A percentile compares a stretch with the other conserved stretches of the same genome.
These are phyloP conservation scores for Candida vaughaniae DNA, from an alignment of 805 yeast species.

Conservation along the genomic window DNA sequence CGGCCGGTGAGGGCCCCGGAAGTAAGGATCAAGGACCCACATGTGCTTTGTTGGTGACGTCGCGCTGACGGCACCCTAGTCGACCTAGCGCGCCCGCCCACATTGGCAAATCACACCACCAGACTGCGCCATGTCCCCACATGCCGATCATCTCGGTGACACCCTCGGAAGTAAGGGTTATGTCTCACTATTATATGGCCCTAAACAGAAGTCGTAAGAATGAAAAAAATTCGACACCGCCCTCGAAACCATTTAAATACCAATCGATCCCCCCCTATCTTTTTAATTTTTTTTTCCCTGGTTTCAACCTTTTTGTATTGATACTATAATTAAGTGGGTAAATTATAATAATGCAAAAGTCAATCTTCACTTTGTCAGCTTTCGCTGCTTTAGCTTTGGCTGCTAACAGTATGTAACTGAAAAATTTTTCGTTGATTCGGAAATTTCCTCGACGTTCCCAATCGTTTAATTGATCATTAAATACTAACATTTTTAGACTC, in stretches of 20 bases:
- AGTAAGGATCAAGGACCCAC: too few species aligned
- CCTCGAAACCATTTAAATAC: constrained; percentile 9
- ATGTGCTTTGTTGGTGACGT: too few species aligned
- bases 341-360: constrained; percentile 54
- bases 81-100: too few species aligned
- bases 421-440: neutral
- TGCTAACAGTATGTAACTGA: constrained; percentile 27
- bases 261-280: constrained; percentile 4
- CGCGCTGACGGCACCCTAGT: too few species aligned
- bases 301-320: constrained; percentile 2
- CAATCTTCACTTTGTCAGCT: constrained; percentile 48
- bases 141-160: constrained; percentile 6
- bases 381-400: constrained; percentile 45
- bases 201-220: constrained; percentile 4
- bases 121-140: too few species aligned
- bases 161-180: constrained; percentile 5
- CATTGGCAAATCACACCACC: too few species aligned
- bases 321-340: neutral
- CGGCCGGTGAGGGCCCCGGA: constrained; percentile 8
- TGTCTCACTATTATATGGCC: constrained; percentile 10
- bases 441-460: neutral
- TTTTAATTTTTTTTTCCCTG: constrained; percentile 4
- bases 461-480: neutral
- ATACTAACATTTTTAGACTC: constrained; percentile 25
- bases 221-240: constrained; percentile 6